Conservation (phyloP, 129 eudicot species). For the Flaveria bidentis region DNA sequence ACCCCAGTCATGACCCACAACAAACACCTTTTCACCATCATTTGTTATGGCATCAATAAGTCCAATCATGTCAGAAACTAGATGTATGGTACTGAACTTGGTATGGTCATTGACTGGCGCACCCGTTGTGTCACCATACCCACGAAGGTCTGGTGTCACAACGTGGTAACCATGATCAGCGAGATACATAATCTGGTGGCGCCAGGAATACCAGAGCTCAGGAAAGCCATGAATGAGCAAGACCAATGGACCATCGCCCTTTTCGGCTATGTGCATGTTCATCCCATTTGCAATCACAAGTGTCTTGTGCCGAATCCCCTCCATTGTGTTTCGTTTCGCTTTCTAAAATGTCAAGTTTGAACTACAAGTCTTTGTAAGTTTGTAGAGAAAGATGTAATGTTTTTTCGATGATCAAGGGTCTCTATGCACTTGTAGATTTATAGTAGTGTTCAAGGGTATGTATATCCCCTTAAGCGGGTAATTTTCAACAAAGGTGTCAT, state of each 20-base stretch:
- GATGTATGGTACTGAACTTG: conserved; percentile 39
- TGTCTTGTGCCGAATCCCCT: conserved; percentile 35
- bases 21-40: conserved; percentile 21
- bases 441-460: too few species aligned
- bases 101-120: conserved; percentile 31
- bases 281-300: conserved; percentile 29
- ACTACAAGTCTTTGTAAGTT: neutral
- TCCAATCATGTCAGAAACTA: conserved; percentile 40
- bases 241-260: conserved; percentile 42
- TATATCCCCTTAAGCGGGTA: too few species aligned
- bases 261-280: conserved; percentile 35
- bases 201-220: conserved; percentile 41
- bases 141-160: conserved; percentile 52
- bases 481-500: too few species aligned
- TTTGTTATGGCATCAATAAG: conserved; percentile 13
- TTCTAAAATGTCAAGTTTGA: neutral
- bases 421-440: too few species aligned
- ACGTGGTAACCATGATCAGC: conserved; percentile 44
- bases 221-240: conserved; percentile 52
- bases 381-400: neutral
- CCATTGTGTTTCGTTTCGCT: conserved; percentile 21
- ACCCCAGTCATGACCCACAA: conserved; percentile 65
- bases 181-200: conserved; percentile 45
- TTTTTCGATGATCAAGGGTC: neutral
- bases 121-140: conserved; percentile 48